phyloP scores from a whole-genome alignment of 2,329 filamentous ascomycete genomes.

The Purpureocillium takamizusanense region DNA sequence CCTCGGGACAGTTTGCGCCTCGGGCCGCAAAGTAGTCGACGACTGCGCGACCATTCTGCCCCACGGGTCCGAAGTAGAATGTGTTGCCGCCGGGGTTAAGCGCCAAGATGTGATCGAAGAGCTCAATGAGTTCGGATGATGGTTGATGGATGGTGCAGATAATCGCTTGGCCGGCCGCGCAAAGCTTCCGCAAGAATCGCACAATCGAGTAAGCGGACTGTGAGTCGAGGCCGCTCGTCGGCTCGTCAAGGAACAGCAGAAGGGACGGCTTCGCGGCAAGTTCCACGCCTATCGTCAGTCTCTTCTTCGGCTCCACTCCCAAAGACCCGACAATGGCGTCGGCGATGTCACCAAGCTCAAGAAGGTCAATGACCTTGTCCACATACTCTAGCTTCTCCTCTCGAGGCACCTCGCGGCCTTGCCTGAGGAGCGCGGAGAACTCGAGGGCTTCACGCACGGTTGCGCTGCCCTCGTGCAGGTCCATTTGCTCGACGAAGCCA shows the following conservation, averaged over 20 bases:
- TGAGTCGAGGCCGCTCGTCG: slow-evolving; percentile 45
- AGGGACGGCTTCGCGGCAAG: slow-evolving; percentile 46
- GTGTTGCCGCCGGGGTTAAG: slow-evolving; percentile 41
- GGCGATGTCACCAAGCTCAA: slow-evolving; percentile 56
- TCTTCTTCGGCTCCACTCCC: slow-evolving; percentile 47
- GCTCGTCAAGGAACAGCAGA: slow-evolving; percentile 50
- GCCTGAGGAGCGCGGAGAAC: slow-evolving; percentile 56
- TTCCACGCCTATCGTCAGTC: slow-evolving; percentile 44
- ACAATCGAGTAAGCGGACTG: slow-evolving; percentile 50
- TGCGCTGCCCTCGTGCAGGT: slow-evolving; percentile 53
- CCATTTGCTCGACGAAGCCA: slow-evolving; percentile 55
- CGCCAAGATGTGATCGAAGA: slow-evolving; percentile 44
- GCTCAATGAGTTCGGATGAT: slow-evolving; percentile 40
- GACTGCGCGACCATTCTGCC: slow-evolving; percentile 12
- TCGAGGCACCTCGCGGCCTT: slow-evolving; percentile 42
- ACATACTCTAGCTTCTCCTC: slow-evolving; percentile 58
- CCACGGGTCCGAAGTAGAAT: slow-evolving; percentile 41
- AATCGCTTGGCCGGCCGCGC: slow-evolving; percentile 47
- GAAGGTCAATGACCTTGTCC: slow-evolving; percentile 53
- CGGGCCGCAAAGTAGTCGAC: slow-evolving; percentile 47
- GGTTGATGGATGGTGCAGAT: slow-evolving; percentile 52
- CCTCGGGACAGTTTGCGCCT: slow-evolving; percentile 55
- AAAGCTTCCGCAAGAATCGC: slow-evolving; percentile 48
- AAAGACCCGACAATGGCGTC: slow-evolving; percentile 51
- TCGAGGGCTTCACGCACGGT: slow-evolving; percentile 57